Base-by-base conservation (phyloP, 371 early-diverging fungal genomes). In the Mucor plumbeus region DNA sequence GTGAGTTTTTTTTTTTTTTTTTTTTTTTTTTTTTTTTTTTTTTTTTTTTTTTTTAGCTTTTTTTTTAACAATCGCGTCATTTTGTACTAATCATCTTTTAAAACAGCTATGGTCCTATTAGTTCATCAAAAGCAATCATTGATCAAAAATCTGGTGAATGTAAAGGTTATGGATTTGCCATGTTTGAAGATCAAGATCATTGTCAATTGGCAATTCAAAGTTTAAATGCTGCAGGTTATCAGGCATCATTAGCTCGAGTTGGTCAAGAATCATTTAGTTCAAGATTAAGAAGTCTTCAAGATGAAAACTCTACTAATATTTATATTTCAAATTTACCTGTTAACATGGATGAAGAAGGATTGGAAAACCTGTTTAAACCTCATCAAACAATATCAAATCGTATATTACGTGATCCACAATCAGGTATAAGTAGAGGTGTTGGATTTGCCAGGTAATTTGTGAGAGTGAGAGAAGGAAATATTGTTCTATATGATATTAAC, bases 131-230 rank as follows among this genome's bases (percentile, higher is more conserved):
- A 69, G 88, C 92, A 10, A 95, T 96, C 41, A 74, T 94, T 47
- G 92, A 96, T 73, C 89, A 86, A 59, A 84, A 81, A 35, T 88
- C 93, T 3, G 88, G 89, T 34, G 84, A 86, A 63, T 97, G 97
- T 72, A 93, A 93, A 76, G 95, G 96, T 0, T 94, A 91, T 76
- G 97, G 97, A 11, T 97, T 97, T 71, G 94, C 93, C 38, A 88
- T 94, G 88, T 97, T 92, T 74, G 90, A 91, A 60, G 88, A 81
- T 17, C 85, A 80, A 50, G 81, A 83, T 7, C 88, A 90, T 65
- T 90, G 92, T 5, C 71, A 82, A 34, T 41, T 63, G 6, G 94
- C 94, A 17, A 92, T 94, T 64, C 77, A 83, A 13, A 90, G 80
- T n/a, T 74, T 95, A 26, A 85, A 79, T 40, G 74, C 74, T 1